Evolutionary conservation across 805 yeast species (phyloP).

Genomic region (Brettanomyces naardenensis): DNA sequence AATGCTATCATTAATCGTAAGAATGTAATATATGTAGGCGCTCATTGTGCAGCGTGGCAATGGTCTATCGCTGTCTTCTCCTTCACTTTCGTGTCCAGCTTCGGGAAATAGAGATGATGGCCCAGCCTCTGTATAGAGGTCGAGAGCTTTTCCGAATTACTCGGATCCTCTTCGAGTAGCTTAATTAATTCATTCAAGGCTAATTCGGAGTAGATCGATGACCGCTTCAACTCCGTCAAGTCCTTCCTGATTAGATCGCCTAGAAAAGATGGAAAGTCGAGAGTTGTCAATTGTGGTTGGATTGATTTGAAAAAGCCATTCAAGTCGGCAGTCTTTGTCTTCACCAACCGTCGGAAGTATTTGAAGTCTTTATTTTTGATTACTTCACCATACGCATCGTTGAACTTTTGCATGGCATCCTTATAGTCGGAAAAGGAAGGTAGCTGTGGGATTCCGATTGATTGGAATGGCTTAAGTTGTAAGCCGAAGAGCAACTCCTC

Average conservation of each 20-base stretch:
- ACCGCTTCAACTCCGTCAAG: slow-evolving; percentile 15
- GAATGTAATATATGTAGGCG: background rate
- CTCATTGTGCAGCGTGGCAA: too few species aligned
- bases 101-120: slow-evolving; percentile 42
- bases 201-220: slow-evolving; percentile 23
- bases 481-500: slow-evolving; percentile 38
- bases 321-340: slow-evolving; percentile 7
- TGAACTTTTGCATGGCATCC: slow-evolving; percentile 10
- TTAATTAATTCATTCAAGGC: slow-evolving; percentile 12
- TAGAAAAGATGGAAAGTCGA: slow-evolving; percentile 5
- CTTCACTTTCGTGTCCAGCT: slow-evolving; percentile 17
- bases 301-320: slow-evolving; percentile 5
- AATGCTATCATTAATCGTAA: background rate
- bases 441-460: slow-evolving; percentile 69
- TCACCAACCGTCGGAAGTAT: slow-evolving; percentile 10
- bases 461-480: slow-evolving; percentile 71
- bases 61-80: background rate
- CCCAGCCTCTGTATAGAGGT: slow-evolving; percentile 24
- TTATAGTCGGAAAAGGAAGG: slow-evolving; percentile 41
- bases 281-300: slow-evolving; percentile 1
- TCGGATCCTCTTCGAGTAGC: slow-evolving; percentile 4
- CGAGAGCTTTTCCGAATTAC: slow-evolving; percentile 4
- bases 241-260: slow-evolving; percentile 7
- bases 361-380: slow-evolving; percentile 7
- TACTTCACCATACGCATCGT: slow-evolving; percentile 9